These are phyloP conservation scores for Murraya koenigii DNA, from an alignment of 345 rosid genomes.

Conservation along the genomic window DNA sequence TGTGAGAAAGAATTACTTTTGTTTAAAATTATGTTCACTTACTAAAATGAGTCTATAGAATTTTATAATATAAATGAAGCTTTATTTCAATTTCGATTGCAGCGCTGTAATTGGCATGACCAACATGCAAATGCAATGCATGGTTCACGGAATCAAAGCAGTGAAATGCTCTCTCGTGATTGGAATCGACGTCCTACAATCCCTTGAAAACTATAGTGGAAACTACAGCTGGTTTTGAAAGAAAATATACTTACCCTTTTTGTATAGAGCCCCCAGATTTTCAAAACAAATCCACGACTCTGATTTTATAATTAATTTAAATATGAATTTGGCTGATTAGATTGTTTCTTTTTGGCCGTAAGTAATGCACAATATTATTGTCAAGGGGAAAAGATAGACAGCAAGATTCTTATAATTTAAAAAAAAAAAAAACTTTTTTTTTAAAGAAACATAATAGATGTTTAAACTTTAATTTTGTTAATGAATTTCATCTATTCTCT, in stretches of 20 bases:
- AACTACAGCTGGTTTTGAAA: not conserved
- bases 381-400: no score
- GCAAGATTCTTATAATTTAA: no score
- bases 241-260: not conserved
- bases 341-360: no score
- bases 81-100: not conserved
- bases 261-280: not conserved
- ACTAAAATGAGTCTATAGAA: not conserved
- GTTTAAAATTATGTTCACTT: no score
- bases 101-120: conserved; percentile 4
- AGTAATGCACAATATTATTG: no score
- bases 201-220: not conserved
- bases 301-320: not conserved
- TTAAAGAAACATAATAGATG: no score
- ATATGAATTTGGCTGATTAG: not conserved
- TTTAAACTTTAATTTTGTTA: no score
- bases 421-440: no score
- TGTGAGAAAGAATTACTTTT: no score
- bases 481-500: no score
- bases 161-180: not conserved
- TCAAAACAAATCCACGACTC: not conserved
- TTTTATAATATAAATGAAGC: no score
- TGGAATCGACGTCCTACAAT: not conserved
- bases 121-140: not conserved
- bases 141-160: not conserved